Evolutionary conservation across 495 filamentous ascomycete genomes (phyloP), one percentile per base, ranked within the genome.

Genomic region (Gamarada debralockiae): DNA sequence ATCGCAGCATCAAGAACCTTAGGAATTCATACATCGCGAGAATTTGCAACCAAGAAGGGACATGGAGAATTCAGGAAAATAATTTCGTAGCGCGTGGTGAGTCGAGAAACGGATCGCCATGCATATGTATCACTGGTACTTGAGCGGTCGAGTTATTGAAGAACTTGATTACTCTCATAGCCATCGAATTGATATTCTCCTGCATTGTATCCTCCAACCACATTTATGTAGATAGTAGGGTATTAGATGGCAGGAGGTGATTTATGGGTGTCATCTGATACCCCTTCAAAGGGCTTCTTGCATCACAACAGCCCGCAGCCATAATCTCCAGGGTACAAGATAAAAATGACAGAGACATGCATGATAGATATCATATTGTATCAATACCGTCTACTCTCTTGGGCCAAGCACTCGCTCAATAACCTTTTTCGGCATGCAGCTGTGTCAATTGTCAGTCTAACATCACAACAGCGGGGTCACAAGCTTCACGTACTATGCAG

Each of bases 161-260:
- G 23, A 48, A 39, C 43, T 25, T 29, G 39, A 21, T 48, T 56
- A 39, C 55, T 57, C 51, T 57, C 58, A 49, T 45, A 53, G 22
- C 48, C 49, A 31, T 21, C 3, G 42, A 8, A 33, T 81, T 68
- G 37, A 36, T 87, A 63, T 88, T 70, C 84, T 85, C 83, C 77
- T 74, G 76, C 79, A 73, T 86, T 87, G 82, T 89, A 86, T 86
- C 84, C 79, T 82, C 67, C 60, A 65, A 66, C 75, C 83, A 70
- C 52, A 65, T 57, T 62, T 62, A 62, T 59, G 64, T 61, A 38
- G 57, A 52, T 67, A 68, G 74, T 63, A 80, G 80, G 84, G 73
- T 85, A 86, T 86, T 86, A 86, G 84, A 86, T 85, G 72, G 78
- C 79, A 78, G 79, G 85, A 87, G 83, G 68, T 56, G n/a, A n/a